Evolutionary conservation across 129 eudicot species (phyloP), one percentile per base, ranked within the genome.

Genomic region (Pittosporum tobira): DNA sequence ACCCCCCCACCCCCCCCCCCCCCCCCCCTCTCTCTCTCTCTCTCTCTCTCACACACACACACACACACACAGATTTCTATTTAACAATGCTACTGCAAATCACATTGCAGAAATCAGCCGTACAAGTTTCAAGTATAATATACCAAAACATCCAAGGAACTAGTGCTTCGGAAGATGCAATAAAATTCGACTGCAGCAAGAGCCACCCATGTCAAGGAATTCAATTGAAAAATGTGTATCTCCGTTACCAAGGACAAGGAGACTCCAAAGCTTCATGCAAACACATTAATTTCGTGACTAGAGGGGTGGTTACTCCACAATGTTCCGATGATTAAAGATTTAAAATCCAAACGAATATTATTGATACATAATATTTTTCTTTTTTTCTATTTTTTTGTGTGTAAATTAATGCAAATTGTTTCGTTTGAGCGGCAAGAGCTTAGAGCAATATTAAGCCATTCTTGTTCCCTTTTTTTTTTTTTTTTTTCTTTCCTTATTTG

Each of bases 61-160:
- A n/a, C n/a, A n/a, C n/a, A n/a, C n/a, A n/a, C n/a, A n/a, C n/a
- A n/a, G n/a, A n/a, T n/a, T n/a, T n/a, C n/a, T 51, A 13, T 20
- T 26, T 52, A 34, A 48, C 40, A 30, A 31, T 34, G 3, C 34
- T 38, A 12, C 10, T 15, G 5, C 1, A 50, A n/a, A 6, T 20
- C 10, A 20, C 48, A 61, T 61, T 25, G 56, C 73, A 85, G 95
- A 51, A 67, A 25, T 70, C 74, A 1, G 97, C 86, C 6, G 97
- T 89, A 19, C 88, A 75, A 67, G 77, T 89, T 57, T 61, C 70
- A 67, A 80, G 82, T 48, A 62, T 89, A 43, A 63, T 68, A 6
- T 89, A 79, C 77, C 52, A 54, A 58, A 89, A 82, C 50, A 85
- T 85, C 36, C 67, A 18, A 67, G 97, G 95, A 55, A 85, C 88